phyloP scores from a whole-genome alignment of 768 basidiomycete species.

The Crucibulum laeve region DNA sequence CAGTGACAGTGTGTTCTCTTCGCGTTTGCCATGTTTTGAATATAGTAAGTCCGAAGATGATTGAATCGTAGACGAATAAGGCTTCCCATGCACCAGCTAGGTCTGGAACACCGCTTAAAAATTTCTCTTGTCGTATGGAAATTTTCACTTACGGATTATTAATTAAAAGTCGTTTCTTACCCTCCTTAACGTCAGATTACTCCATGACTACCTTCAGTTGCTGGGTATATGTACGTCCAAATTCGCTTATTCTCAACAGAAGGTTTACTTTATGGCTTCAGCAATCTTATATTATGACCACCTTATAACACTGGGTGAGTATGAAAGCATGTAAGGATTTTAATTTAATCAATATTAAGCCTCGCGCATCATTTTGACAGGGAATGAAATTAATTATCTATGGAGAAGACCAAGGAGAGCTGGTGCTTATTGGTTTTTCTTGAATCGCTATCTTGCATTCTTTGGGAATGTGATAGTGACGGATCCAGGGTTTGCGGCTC shows the following conservation, averaged over 20 bases:
- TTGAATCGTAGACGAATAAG: slow-evolving; percentile 41
- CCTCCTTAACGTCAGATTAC: slow-evolving; percentile 9
- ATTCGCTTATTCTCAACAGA: not conserved
- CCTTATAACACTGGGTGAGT: slow-evolving; percentile 28
- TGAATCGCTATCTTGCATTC: slow-evolving; percentile 46
- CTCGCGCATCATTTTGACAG: slow-evolving; percentile 12
- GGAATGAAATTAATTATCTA: slow-evolving; percentile 34
- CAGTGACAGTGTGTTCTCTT: slow-evolving; percentile 18
- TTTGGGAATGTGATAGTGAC: slow-evolving; percentile 30
- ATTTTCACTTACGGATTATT: slow-evolving; percentile 10
- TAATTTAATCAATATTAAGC: not conserved
- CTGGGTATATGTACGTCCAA: slow-evolving; percentile 6
- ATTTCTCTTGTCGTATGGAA: not conserved
- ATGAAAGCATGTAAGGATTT: too few relatives aligned
- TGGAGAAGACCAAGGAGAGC: slow-evolving; percentile 37
- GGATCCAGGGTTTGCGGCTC: slow-evolving; percentile 21
- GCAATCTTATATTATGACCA: slow-evolving; percentile 38
- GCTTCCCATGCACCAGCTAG: slow-evolving; percentile 44
- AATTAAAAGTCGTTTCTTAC: slow-evolving; percentile 3
- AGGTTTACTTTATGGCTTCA: slow-evolving; percentile 8
- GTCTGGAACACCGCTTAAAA: slow-evolving; percentile 14
- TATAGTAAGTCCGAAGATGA: slow-evolving; percentile 45
- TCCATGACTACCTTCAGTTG: slow-evolving; percentile 27
- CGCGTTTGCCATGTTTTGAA: slow-evolving; percentile 36
- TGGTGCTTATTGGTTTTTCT: slow-evolving; percentile 40